A percentile compares a stretch with the other conserved stretches of the same genome.
Conservation (phyloP, 1,284 basidiomycete genomes). For the Moniliella sp. region DNA sequence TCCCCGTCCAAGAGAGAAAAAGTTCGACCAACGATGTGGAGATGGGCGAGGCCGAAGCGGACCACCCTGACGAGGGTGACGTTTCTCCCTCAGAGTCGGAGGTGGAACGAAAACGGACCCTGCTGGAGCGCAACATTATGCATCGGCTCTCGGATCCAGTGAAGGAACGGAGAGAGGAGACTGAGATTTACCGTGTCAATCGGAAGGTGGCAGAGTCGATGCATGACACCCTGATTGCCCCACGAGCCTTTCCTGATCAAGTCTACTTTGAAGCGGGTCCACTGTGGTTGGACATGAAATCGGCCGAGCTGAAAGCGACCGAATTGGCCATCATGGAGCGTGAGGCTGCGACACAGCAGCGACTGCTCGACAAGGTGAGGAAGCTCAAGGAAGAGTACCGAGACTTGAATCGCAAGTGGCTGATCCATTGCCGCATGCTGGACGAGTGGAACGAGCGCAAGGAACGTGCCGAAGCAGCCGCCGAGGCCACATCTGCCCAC, state of each 20-base stretch:
- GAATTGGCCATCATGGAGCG: constrained; percentile 7
- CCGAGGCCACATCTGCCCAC: too few relatives aligned
- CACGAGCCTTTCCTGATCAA: constrained; percentile 7
- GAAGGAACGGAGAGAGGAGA: too few relatives aligned
- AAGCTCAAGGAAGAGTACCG: constrained; percentile 17
- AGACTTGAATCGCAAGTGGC: constrained; percentile 20
- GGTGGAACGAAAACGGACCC: neutral
- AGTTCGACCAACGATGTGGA: too few relatives aligned
- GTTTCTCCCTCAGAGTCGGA: too few relatives aligned
- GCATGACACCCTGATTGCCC: too few relatives aligned
- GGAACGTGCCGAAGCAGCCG: constrained; percentile 5
- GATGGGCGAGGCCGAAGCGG: too few relatives aligned
- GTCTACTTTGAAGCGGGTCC: constrained; percentile 2
- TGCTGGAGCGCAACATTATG: neutral
- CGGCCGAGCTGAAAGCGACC: constrained; percentile 4
- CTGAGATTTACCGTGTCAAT: too few relatives aligned
- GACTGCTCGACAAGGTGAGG: constrained; percentile 16
- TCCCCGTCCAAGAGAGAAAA: too few relatives aligned
- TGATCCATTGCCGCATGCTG: constrained; percentile 16
- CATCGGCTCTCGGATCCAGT: too few relatives aligned
- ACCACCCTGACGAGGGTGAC: too few relatives aligned
- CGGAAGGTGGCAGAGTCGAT: too few relatives aligned
- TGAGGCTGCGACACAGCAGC: constrained; percentile 8
- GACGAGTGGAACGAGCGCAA: constrained; percentile 17
- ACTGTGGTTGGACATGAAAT: constrained; percentile 10